Conservation (phyloP, 2,329 filamentous ascomycete genomes). For the Leptographium radiaticola region DNA sequence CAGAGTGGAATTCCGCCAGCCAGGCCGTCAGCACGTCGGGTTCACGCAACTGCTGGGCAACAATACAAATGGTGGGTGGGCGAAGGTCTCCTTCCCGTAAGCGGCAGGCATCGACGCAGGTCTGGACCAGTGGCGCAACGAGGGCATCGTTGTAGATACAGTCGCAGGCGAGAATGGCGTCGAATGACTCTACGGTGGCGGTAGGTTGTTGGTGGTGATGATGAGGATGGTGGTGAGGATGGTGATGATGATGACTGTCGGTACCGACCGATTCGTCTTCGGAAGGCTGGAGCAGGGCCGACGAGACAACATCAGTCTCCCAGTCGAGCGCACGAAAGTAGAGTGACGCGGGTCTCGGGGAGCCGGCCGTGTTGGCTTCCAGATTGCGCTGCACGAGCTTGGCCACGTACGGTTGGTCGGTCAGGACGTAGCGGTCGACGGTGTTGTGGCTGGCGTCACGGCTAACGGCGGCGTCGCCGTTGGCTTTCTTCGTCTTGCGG, state of each 20-base stretch:
- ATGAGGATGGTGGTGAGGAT: neutral
- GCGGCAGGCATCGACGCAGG: constrained; percentile 61
- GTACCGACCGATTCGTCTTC: neutral
- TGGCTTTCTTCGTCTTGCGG: neutral
- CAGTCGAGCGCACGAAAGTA: constrained; percentile 61
- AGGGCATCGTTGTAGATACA: constrained; percentile 92
- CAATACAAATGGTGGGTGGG: constrained; percentile 55
- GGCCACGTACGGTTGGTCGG: constrained; percentile 78
- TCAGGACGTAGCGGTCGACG: constrained; percentile 58
- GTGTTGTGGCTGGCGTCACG: constrained; percentile 13
- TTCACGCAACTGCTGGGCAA: constrained; percentile 81
- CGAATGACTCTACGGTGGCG: constrained; percentile 36
- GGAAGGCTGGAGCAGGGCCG: constrained; percentile 16
- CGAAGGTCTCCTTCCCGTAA: constrained; percentile 27
- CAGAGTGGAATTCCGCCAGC: constrained; percentile 52
- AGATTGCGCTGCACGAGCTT: constrained; percentile 68
- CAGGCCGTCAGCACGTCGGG: constrained; percentile 76
- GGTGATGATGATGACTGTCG: neutral
- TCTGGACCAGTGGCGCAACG: constrained; percentile 67
- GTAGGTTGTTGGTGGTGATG: neutral
- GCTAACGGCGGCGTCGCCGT: neutral
- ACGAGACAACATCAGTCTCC: constrained; percentile 52
- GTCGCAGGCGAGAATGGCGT: constrained; percentile 73
- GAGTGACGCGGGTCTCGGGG: constrained; percentile 20
- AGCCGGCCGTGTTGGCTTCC: constrained; percentile 35